Evolutionary conservation across 352 stramenopile species (phyloP), one percentile per base, ranked within the genome.

Genomic region (Phytophthora syringae): DNA sequence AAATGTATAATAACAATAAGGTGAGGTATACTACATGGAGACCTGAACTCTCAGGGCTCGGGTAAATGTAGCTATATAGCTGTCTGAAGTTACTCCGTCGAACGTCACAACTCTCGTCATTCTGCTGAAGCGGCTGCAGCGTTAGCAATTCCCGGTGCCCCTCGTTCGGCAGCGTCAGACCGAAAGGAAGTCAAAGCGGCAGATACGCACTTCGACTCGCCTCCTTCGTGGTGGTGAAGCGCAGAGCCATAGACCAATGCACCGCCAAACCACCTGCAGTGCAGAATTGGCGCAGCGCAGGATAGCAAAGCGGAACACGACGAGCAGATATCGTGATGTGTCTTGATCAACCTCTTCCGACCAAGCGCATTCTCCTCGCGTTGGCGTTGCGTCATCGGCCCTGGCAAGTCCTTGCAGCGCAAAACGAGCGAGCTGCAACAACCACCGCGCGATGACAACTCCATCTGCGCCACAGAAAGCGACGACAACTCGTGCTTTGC

Each of bases 361-460:
- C 21, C 9, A n/a, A n/a, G n/a, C n/a, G 20, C 45, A 62, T 71
- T 71, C 63, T 67, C 51, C 50, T 70, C 61, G 53, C 54, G 54
- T 65, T 62, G 49, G 56, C 16, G 36, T 49, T 71, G 64, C 51
- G 52, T 64, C 59, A 69, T 60, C 39, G 7, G n/a, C 18, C 6
- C 11, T 18, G 52, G 21, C 45, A 50, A 44, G 59, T 59, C 59
- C 60, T 61, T 32, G 27, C 9, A 32, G 60, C 48, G 51, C 34
- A 62, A 32, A 32, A 32, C 36, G 55, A 66, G 52, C 54, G 66
- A 53, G 24, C 50, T 60, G 64, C 59, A 73, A 73, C 51, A 64
- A 69, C 58, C 58, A 53, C 52, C 64, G 43, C 44, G 36, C 13
- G 64, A 42, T 72, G 64, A 72, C 64, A 54, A 25, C 27, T 63